phyloP scores from a whole-genome alignment of 768 basidiomycete genomes.

The Epithele typhae region DNA sequence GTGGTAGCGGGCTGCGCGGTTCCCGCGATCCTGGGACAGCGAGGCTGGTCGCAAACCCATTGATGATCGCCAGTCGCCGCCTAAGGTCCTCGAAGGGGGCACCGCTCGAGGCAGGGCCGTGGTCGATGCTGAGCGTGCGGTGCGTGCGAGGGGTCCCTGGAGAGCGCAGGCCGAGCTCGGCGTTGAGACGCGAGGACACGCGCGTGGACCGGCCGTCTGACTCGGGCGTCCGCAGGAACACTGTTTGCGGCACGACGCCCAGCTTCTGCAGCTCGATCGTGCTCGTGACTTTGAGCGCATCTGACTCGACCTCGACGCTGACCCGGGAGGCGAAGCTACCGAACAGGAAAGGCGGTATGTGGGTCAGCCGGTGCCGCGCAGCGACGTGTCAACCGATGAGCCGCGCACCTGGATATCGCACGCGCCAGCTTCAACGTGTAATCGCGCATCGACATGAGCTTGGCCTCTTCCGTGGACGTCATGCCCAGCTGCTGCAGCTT shows the following conservation, averaged over 20 bases:
- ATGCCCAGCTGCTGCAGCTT: constrained; percentile 89
- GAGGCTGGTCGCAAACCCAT: constrained; percentile 65
- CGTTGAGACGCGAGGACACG: constrained; percentile 16
- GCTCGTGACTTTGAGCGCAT: constrained; percentile 57
- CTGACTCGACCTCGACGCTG: constrained; percentile 57
- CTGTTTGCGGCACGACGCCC: constrained; percentile 85
- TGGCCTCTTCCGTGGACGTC: constrained; percentile 74
- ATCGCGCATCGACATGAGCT: constrained; percentile 84
- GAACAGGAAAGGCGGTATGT: no score
- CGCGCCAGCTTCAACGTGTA: constrained; percentile 83
- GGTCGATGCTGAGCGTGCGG: constrained; percentile 46
- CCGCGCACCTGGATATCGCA: constrained; percentile 66
- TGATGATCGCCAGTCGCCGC: constrained; percentile 68
- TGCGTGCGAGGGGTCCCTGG: constrained; percentile 49
- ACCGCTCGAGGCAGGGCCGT: constrained; percentile 35
- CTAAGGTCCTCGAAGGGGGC: constrained; percentile 78
- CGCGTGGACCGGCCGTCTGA: constrained; percentile 42
- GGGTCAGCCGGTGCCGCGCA: neutral
- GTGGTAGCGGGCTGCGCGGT: constrained; percentile 40
- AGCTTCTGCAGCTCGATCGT: constrained; percentile 83
- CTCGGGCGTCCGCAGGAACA: constrained; percentile 69
- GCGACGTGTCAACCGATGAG: neutral
- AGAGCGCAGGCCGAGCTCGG: constrained; percentile 33
- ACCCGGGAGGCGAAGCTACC: constrained; percentile 64
- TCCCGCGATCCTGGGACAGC: constrained; percentile 43